Conservation (phyloP, 1,284 basidiomycete genomes). For the Golubevia sp. region DNA sequence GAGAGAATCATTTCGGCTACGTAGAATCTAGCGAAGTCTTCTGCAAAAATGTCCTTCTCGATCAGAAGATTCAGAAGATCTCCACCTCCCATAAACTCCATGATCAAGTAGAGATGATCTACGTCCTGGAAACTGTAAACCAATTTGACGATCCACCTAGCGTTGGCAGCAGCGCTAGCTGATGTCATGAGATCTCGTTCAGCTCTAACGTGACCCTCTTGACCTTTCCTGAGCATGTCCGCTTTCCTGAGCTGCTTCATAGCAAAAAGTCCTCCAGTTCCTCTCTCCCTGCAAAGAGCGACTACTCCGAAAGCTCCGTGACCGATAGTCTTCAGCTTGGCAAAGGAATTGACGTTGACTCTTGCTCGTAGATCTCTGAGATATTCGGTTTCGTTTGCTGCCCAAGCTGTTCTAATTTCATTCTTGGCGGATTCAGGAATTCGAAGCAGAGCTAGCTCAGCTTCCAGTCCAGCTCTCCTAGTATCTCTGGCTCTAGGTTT, state of each 20-base stretch:
- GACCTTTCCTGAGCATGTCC: constrained; percentile 96
- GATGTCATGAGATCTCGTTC: constrained; percentile 86
- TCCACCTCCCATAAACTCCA: constrained; percentile 79
- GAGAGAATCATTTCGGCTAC: constrained; percentile 98
- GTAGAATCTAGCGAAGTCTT: constrained; percentile 92
- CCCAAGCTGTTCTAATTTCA: constrained; percentile 75
- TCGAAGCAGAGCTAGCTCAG: constrained; percentile 77
- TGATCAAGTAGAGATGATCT: constrained; percentile 85
- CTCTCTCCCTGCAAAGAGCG: constrained; percentile 81
- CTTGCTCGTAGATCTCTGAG: constrained; percentile 80
- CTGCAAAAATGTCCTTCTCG: constrained; percentile 88
- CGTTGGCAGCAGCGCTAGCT: constrained; percentile 61
- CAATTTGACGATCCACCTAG: constrained; percentile 84
- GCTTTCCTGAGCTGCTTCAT: constrained; percentile 97
- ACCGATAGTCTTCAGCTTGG: constrained; percentile 90
- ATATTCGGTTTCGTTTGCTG: constrained; percentile 84
- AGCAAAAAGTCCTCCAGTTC: constrained; percentile 80
- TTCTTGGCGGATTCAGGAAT: constrained; percentile 75
- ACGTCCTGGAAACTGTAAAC: constrained; percentile 72
- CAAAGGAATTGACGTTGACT: constrained; percentile 82
- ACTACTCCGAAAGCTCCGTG: constrained; percentile 99
- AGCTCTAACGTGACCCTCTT: constrained; percentile 91
- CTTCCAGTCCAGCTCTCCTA: constrained; percentile 80
- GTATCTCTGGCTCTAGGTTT: constrained; percentile 83
- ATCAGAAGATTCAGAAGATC: constrained; percentile 94